phyloP scores from a whole-genome alignment of 805 yeast genomes.

The Metschnikowia hibisci region DNA sequence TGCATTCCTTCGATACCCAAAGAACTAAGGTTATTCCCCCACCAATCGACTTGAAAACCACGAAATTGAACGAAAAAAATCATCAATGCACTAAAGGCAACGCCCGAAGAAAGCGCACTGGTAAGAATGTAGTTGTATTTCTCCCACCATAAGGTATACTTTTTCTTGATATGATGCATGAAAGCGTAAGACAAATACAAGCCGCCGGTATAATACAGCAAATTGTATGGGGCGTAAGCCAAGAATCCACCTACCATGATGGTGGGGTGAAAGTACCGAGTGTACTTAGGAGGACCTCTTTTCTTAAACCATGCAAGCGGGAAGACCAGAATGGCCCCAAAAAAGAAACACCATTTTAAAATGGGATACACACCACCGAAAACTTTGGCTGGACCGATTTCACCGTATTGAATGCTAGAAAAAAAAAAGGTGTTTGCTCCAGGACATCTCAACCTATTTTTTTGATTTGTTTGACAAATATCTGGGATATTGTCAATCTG shows the following conservation, averaged over 20 bases:
- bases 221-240: conserved; percentile 48
- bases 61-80: conserved; percentile 54
- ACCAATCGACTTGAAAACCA: conserved; percentile 48
- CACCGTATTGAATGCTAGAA: conserved; percentile 53
- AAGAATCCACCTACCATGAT: conserved; percentile 49
- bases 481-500: conserved; percentile 34
- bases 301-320: conserved; percentile 37
- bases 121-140: conserved; percentile 64
- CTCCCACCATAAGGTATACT: conserved; percentile 61
- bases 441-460: conserved; percentile 36
- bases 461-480: conserved; percentile 34
- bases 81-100: conserved; percentile 56
- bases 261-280: conserved; percentile 51
- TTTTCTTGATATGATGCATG: conserved; percentile 49
- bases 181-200: conserved; percentile 54
- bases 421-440: conserved; percentile 49
- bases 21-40: conserved; percentile 50
- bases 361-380: conserved; percentile 53
- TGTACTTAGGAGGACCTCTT: conserved; percentile 29
- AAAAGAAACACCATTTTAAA: conserved; percentile 54
- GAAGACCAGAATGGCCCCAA: conserved; percentile 44
- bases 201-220: conserved; percentile 55
- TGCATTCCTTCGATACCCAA: conserved; percentile 37
- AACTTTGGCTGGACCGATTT: conserved; percentile 55
- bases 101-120: conserved; percentile 58